Percentiles rank a stretch among this genome's conserved stretches.
Conservation (phyloP, 2,329 filamentous ascomycete species). For the Pseudohalonectria lignicola region DNA sequence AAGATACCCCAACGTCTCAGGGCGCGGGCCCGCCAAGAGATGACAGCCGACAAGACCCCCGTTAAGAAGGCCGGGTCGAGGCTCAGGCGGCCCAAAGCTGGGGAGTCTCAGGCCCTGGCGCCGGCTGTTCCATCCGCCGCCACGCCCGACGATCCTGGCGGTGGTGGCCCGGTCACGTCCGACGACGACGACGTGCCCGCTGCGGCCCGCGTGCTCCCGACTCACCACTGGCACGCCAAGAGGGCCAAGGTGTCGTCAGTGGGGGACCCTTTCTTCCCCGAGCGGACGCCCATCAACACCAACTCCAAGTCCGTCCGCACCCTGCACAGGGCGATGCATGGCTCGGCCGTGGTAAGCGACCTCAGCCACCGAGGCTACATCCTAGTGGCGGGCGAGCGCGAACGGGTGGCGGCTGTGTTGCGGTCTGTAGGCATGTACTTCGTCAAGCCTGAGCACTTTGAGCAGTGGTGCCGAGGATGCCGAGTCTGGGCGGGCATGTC, state of each 20-base stretch:
- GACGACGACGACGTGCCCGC: neutral
- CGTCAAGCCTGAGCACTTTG: neutral
- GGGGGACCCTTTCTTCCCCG: constrained; percentile 1
- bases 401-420: constrained; percentile 6
- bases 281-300: neutral
- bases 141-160: constrained; percentile 2
- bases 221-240: constrained; percentile 90
- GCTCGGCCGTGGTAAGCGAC: constrained; percentile 44
- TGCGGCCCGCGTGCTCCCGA: constrained; percentile 51
- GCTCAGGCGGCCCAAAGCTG: neutral
- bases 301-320: constrained; percentile 1
- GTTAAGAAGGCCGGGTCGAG: constrained; percentile 50
- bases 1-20: constrained; percentile 71
- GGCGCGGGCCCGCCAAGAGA: constrained; percentile 57
- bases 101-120: neutral
- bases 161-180: constrained; percentile 19
- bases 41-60: constrained; percentile 85
- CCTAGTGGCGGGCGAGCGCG: constrained; percentile 60
- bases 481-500: constrained; percentile 1
- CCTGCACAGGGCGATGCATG: neutral
- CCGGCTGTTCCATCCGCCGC: neutral
- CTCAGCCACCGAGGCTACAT: constrained; percentile 90
- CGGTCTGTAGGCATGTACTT: neutral
- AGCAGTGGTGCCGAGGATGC: constrained; percentile 1
- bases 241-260: constrained; percentile 76